Evolutionary conservation across 2,329 filamentous ascomycete genomes (phyloP).

Genomic region (Diatrype stigma): DNA sequence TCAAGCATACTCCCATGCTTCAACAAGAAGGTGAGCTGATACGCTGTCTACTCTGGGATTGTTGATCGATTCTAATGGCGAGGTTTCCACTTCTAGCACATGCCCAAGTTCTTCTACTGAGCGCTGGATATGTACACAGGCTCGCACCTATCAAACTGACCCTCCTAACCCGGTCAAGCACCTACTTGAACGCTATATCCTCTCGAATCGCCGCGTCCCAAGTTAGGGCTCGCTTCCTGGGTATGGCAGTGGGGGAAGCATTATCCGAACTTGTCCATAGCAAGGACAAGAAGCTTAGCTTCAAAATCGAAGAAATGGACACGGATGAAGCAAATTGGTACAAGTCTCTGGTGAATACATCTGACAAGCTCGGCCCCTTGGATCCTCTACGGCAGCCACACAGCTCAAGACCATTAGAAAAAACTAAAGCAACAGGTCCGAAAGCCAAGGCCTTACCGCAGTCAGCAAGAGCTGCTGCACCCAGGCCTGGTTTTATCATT

Average conservation of each 20-base stretch:
- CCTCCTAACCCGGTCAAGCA: slow-evolving; percentile 64
- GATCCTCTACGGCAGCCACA: slow-evolving; percentile 39
- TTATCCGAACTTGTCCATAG: slow-evolving; percentile 62
- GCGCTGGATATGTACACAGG: slow-evolving; percentile 71
- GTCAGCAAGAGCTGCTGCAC: slow-evolving; percentile 25
- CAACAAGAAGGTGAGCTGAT: slow-evolving; percentile 75
- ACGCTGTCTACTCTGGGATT: too few species aligned
- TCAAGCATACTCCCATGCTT: slow-evolving; percentile 76
- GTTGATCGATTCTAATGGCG: slow-evolving; percentile 3
- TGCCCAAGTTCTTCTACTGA: slow-evolving; percentile 72
- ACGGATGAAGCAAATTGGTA: slow-evolving; percentile 73
- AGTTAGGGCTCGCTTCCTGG: slow-evolving; percentile 70
- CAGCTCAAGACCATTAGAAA: slow-evolving; percentile 16
- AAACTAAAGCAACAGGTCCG: slow-evolving; percentile 20
- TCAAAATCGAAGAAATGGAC: slow-evolving; percentile 76
- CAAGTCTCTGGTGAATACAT: slow-evolving; percentile 57
- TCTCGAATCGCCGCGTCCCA: slow-evolving; percentile 80
- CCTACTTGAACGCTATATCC: slow-evolving; percentile 75
- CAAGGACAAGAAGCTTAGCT: slow-evolving; percentile 69
- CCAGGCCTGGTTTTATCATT: slow-evolving; percentile 47
- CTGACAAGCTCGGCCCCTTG: slow-evolving; percentile 60
- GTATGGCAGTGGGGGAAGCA: slow-evolving; percentile 81
- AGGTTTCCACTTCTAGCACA: slow-evolving; percentile 59
- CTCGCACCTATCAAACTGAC: slow-evolving; percentile 61
- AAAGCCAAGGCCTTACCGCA: slow-evolving; percentile 12